Conservation (phyloP, 75 land plant genomes). For the Sequoiadendron giganteum region DNA sequence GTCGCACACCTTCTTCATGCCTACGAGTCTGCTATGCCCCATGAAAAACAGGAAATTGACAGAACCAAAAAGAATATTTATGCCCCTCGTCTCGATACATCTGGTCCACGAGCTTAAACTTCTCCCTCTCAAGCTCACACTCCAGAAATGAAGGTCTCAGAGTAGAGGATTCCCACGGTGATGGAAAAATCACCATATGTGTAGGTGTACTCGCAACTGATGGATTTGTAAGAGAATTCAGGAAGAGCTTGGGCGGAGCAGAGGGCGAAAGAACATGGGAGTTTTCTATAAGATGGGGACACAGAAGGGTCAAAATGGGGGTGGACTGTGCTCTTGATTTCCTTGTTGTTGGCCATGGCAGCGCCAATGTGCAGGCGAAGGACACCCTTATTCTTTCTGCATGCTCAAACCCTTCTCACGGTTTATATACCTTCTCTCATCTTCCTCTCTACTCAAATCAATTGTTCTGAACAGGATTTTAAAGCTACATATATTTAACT, state of each 20-base stretch:
- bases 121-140: conserved; percentile 23
- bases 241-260: background rate
- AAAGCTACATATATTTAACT: no score
- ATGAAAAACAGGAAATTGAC: conserved; percentile 8
- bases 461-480: no score
- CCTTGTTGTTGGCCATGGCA: no score
- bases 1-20: conserved; percentile 30
- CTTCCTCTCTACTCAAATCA: no score
- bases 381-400: no score
- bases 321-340: conserved; percentile 19
- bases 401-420: no score
- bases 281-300: background rate
- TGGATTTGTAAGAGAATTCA: background rate
- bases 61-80: conserved; percentile 26
- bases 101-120: conserved; percentile 37
- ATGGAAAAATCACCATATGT: conserved; percentile 43
- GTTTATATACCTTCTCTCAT: no score
- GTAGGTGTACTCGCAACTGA: conserved; percentile 26
- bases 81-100: conserved; percentile 28
- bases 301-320: conserved; percentile 25
- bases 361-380: no score
- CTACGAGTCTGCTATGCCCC: conserved; percentile 6
- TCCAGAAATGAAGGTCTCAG: conserved; percentile 21
- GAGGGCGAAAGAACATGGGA: conserved; percentile 2
- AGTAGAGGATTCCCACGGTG: conserved; percentile 35